phyloP scores from a whole-genome alignment of 257 asterid genomes.

The Fraxinus cuspidata region DNA sequence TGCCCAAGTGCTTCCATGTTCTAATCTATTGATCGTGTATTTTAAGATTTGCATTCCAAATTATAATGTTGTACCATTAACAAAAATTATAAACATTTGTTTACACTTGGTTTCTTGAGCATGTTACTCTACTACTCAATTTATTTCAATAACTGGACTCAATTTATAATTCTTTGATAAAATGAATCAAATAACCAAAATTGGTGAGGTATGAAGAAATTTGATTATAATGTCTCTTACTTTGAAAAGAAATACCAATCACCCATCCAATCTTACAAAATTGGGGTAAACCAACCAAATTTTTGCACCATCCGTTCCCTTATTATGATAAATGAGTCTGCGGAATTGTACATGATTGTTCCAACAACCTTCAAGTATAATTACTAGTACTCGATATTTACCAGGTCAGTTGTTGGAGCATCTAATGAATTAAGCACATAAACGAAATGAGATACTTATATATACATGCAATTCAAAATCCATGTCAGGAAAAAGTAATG shows the following conservation, averaged over 20 bases:
- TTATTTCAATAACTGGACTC: neutral
- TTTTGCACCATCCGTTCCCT: neutral
- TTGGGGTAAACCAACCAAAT: neutral
- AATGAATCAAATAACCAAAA: neutral
- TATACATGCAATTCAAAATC: too few relatives aligned
- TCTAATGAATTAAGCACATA: neutral
- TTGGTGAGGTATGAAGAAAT: too few relatives aligned
- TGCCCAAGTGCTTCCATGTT: too few relatives aligned
- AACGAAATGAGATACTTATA: too few relatives aligned
- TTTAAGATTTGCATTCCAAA: too few relatives aligned
- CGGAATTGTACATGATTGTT: neutral
- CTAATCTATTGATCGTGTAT: too few relatives aligned
- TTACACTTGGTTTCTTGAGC: too few relatives aligned
- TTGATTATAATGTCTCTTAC: neutral
- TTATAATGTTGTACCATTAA: too few relatives aligned
- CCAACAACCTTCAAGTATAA: neutral
- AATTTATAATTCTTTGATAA: neutral
- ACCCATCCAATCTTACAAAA: neutral
- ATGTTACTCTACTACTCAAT: too few relatives aligned
- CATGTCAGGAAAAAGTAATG: too few relatives aligned
- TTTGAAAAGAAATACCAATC: neutral
- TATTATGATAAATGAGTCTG: neutral
- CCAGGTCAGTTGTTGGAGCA: too few relatives aligned
- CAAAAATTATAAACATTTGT: too few relatives aligned
- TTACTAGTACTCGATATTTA: neutral